Evolutionary conservation across 2,329 filamentous ascomycete species (phyloP).

Genomic region (Colletotrichum paranaense): DNA sequence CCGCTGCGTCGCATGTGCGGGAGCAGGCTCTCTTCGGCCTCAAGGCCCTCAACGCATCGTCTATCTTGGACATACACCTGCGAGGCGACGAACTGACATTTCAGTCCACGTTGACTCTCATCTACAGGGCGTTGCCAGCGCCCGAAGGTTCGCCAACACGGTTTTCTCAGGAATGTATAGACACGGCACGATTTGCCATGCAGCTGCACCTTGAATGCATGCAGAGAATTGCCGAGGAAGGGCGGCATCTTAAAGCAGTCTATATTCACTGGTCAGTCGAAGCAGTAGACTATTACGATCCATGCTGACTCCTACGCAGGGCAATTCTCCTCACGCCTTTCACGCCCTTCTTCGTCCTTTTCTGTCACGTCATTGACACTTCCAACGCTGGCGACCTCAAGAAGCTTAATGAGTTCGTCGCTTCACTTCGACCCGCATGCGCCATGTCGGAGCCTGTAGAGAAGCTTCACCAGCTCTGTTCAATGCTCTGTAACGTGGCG

Average conservation of each 20-base stretch:
- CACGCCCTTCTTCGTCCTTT: constrained; percentile 69
- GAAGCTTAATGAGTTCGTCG: constrained; percentile 66
- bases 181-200: constrained; percentile 61
- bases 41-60: constrained; percentile 50
- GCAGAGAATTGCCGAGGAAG: constrained; percentile 44
- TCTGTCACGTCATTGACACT: constrained; percentile 68
- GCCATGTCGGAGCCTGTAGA: constrained; percentile 32
- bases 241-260: constrained; percentile 54
- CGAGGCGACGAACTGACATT: constrained; percentile 60
- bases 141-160: constrained; percentile 53
- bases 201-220: constrained; percentile 58
- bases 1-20: constrained; percentile 48
- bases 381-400: constrained; percentile 63
- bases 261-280: constrained; percentile 63
- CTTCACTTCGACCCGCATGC: constrained; percentile 47
- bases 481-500: constrained; percentile 71
- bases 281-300: not conserved
- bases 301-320: constrained; percentile 48
- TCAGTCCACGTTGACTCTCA: constrained; percentile 60
- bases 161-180: constrained; percentile 61
- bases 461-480: constrained; percentile 71
- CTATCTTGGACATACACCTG: constrained; percentile 56
- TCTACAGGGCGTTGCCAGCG: constrained; percentile 64
- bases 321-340: constrained; percentile 68
- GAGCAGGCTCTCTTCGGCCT: constrained; percentile 50